Conservation (phyloP, 1,139 yeast genomes). For the Casaregolazyma suthepensis region DNA sequence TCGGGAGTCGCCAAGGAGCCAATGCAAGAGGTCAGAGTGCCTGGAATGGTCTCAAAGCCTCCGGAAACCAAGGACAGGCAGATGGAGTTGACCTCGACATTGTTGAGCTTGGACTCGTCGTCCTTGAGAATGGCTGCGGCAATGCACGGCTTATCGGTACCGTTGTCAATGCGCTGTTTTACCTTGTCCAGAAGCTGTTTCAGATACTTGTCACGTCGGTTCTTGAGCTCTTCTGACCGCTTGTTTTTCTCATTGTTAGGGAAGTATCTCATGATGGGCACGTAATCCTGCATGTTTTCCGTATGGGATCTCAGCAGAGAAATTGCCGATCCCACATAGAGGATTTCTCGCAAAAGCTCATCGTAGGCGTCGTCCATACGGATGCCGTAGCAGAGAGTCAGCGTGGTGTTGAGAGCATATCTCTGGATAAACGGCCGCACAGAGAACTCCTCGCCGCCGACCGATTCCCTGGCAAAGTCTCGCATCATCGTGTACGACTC, state of each 20-base stretch:
- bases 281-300: conserved; percentile 48
- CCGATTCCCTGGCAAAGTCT: conserved; percentile 17
- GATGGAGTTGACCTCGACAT: conserved; percentile 48
- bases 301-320: conserved; percentile 30
- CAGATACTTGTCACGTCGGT: conserved; percentile 51
- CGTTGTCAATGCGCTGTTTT: conserved; percentile 24
- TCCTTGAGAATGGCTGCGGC: conserved; percentile 40
- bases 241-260: conserved; percentile 26
- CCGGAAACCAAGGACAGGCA: conserved; percentile 72
- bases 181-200: conserved; percentile 33
- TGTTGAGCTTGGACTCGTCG: conserved; percentile 24
- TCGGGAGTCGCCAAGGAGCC: conserved; percentile 50
- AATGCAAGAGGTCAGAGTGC: conserved; percentile 53
- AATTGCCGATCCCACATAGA: conserved; percentile 46
- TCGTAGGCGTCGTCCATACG: conserved; percentile 39
- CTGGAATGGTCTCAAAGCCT: conserved; percentile 65
- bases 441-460: conserved; percentile 34
- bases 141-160: conserved; percentile 36
- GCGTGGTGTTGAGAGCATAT: conserved; percentile 48
- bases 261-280: conserved; percentile 42
- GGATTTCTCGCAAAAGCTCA: conserved; percentile 45
- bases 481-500: conserved; percentile 32
- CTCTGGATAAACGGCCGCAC: conserved; percentile 43
- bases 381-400: conserved; percentile 51
- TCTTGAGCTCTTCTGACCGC: conserved; percentile 37